A percentile compares a stretch with the other conserved stretches of the same genome.
These are phyloP conservation scores for Phytophthora vignae DNA, from an alignment of 352 stramenopile species.

Conservation along the genomic window DNA sequence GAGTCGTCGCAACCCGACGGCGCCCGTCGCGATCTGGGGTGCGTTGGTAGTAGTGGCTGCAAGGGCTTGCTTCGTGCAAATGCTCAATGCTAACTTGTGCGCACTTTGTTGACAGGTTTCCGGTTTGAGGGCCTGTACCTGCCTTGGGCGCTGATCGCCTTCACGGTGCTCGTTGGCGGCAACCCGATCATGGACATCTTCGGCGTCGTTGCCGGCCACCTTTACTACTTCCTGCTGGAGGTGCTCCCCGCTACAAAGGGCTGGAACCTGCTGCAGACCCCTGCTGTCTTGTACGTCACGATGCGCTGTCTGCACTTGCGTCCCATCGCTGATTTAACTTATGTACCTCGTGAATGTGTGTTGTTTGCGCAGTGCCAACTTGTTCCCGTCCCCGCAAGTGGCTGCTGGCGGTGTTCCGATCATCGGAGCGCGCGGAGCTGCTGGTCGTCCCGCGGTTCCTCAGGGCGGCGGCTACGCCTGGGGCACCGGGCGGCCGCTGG, in stretches of 20 bases:
- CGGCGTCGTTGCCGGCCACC: conserved; percentile 83
- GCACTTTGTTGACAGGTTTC: conserved; percentile 58
- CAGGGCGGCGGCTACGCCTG: conserved; percentile 69
- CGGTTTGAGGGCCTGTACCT: conserved; percentile 89
- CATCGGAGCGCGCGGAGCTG: conserved; percentile 59
- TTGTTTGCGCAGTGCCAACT: conserved; percentile 42
- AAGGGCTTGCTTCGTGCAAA: background rate
- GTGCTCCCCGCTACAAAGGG: conserved; percentile 87
- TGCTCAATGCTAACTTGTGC: background rate
- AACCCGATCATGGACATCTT: conserved; percentile 91
- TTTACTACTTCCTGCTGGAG: conserved; percentile 93
- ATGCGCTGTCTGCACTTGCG: too few species aligned
- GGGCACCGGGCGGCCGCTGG: conserved; percentile 69
- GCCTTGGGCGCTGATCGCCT: conserved; percentile 90
- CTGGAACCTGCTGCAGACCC: conserved; percentile 86
- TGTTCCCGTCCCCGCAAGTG: conserved; percentile 74
- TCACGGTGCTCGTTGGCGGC: conserved; percentile 87
- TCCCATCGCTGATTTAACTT: conserved; percentile 5
- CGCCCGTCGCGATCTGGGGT: conserved; percentile 88
- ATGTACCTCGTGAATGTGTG: background rate
- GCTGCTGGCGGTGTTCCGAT: conserved; percentile 55
- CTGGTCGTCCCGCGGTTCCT: conserved; percentile 40
- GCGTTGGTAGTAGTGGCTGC: background rate
- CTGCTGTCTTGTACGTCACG: conserved; percentile 74
- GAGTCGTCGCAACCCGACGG: conserved; percentile 88